Evolutionary conservation across 2,329 filamentous ascomycete species (phyloP).

Genomic region (Fusarium staphyleae): DNA sequence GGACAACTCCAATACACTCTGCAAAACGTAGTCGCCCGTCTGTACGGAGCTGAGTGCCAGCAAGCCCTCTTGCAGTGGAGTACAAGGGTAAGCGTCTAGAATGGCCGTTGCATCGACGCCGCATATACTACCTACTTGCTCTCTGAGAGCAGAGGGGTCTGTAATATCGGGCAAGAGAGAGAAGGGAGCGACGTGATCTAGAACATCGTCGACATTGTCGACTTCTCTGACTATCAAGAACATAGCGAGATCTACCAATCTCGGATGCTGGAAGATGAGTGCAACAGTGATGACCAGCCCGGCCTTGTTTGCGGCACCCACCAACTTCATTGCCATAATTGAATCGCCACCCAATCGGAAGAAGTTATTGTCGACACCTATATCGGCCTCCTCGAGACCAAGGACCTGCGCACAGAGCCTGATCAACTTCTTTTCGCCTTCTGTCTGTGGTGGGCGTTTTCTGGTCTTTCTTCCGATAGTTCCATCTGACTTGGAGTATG

Average conservation of each 20-base stretch:
- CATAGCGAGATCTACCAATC: conserved; percentile 6
- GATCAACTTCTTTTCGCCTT: not conserved
- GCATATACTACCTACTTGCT: not conserved
- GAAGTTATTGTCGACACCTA: conserved; percentile 15
- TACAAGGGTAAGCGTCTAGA: conserved; percentile 48
- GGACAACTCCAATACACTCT: conserved; percentile 14
- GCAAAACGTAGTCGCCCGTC: conserved; percentile 26
- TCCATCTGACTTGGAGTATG: not conserved
- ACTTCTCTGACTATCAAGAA: not conserved
- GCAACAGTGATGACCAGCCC: conserved; percentile 10
- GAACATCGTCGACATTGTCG: not conserved
- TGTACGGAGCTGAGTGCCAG: conserved; percentile 41
- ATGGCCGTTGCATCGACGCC: conserved; percentile 6
- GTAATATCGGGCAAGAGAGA: not conserved
- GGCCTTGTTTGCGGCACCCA: conserved; percentile 3
- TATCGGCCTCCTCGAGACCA: not conserved
- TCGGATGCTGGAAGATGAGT: conserved; percentile 13
- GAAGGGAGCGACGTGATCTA: not conserved
- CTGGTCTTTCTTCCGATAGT: not conserved
- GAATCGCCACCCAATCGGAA: conserved; percentile 25
- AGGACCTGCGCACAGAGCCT: conserved; percentile 4
- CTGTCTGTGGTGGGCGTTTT: not conserved
- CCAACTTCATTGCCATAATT: conserved; percentile 38
- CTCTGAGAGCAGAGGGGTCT: not conserved
- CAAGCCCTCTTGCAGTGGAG: conserved; percentile 47